These are phyloP conservation scores for Alternaria triticimaculans DNA, from an alignment of 2,329 filamentous ascomycete species.

Conservation along the genomic window DNA sequence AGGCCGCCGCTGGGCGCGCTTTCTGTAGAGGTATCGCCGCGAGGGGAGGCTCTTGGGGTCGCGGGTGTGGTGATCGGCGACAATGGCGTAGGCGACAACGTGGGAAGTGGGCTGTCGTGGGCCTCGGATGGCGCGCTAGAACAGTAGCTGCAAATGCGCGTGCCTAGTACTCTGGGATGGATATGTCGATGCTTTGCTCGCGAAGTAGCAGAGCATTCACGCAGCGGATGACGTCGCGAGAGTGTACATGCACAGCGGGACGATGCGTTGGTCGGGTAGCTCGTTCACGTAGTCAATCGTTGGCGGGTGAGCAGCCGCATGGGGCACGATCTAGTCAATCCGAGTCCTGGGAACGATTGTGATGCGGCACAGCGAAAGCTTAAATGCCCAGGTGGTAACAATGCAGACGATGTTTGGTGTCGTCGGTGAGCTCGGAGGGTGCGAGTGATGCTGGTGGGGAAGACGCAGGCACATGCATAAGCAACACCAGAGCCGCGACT, in stretches of 20 bases:
- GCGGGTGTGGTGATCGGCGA: slow-evolving; percentile 8
- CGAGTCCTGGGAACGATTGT: slow-evolving; percentile 7
- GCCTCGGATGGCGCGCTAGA: slow-evolving; percentile 2
- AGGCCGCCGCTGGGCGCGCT: slow-evolving; percentile 19
- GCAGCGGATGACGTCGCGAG: slow-evolving; percentile 5
- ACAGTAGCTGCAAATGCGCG: neutral
- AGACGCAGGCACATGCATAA: slow-evolving; percentile 25
- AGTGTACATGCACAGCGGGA: slow-evolving; percentile 10
- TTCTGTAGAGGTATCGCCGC: slow-evolving; percentile 24
- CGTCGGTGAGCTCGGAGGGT: slow-evolving; percentile 7
- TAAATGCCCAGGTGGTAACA: neutral
- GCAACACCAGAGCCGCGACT: slow-evolving; percentile 16
- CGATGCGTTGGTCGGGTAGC: slow-evolving; percentile 13
- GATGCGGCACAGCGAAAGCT: slow-evolving; percentile 8
- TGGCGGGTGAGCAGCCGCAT: slow-evolving; percentile 10
- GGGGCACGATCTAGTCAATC: slow-evolving; percentile 8
- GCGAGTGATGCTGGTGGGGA: slow-evolving; percentile 3
- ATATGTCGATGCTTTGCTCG: neutral
- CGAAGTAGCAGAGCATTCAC: neutral
- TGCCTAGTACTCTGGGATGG: neutral
- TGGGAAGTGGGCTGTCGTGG: slow-evolving; percentile 7
- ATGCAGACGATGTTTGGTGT: slow-evolving; percentile 3
- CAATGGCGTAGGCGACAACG: slow-evolving; percentile 9
- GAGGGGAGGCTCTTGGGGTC: neutral
- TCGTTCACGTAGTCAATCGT: slow-evolving; percentile 7